Conservation (phyloP, 2,329 filamentous ascomycete genomes). For the Beauveria caledonica region DNA sequence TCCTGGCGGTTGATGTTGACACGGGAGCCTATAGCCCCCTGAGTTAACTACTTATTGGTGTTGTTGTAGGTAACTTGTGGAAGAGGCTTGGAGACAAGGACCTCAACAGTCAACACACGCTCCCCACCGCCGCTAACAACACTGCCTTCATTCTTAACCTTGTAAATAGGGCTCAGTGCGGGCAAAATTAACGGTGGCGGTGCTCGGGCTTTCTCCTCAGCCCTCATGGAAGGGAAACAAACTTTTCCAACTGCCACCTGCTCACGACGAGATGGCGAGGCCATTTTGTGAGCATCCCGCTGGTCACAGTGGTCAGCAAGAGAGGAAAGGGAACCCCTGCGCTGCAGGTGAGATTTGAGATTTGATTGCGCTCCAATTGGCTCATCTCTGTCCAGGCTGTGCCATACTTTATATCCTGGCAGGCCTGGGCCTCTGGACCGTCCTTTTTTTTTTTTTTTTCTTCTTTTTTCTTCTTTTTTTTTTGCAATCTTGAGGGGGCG, state of each 20-base stretch:
- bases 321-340: background rate
- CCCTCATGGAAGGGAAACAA: background rate
- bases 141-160: background rate
- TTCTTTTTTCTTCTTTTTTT: too few species aligned
- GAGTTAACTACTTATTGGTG: background rate
- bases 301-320: background rate
- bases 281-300: background rate
- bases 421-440: background rate
- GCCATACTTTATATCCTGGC: background rate
- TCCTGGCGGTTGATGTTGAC: too few species aligned
- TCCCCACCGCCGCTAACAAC: background rate
- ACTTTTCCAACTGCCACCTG: background rate
- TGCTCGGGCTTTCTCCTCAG: background rate
- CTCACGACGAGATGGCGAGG: background rate
- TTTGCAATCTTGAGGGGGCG: background rate
- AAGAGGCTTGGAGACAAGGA: background rate
- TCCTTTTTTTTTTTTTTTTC: too few species aligned
- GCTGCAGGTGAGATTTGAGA: constrained; percentile 3
- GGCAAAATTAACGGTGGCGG: background rate
- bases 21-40: too few species aligned
- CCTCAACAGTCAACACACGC: background rate
- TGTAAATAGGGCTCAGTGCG: background rate
- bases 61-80: background rate
- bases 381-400: background rate
- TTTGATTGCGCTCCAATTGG: background rate